A percentile compares a stretch with the other conserved stretches of the same genome.
Evolutionary conservation across 768 basidiomycete genomes (phyloP).

Genomic region (Galerina marginata): DNA sequence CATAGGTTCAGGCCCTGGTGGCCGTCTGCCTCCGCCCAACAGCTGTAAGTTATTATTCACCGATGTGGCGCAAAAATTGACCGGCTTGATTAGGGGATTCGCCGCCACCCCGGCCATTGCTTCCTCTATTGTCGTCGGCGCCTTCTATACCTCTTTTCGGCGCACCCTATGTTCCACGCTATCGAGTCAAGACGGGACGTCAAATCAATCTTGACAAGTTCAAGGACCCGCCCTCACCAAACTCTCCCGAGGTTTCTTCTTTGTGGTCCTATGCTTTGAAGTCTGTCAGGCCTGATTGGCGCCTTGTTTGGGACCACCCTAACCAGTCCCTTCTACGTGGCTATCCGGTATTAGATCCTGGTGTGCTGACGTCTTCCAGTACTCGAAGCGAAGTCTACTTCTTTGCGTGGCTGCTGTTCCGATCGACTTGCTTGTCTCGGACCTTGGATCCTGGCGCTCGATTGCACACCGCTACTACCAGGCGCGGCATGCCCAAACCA

Average conservation of each 20-base stretch:
- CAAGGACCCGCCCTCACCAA: neutral
- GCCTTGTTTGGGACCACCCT: neutral
- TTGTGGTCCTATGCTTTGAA: neutral
- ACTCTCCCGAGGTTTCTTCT: neutral
- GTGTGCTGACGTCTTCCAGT: neutral
- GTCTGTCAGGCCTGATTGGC: neutral
- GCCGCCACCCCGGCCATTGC: no score
- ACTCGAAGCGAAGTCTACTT: neutral
- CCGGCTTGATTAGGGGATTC: no score
- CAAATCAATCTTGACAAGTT: neutral
- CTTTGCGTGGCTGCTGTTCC: neutral
- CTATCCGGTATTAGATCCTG: neutral
- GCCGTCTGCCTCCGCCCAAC: no score
- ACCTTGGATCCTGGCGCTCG: neutral
- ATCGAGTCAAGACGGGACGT: neutral
- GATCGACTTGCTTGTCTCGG: neutral
- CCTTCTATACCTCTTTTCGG: neutral
- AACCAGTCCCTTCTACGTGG: neutral
- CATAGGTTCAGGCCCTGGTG: no score
- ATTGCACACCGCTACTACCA: neutral
- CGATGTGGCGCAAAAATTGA: no score
- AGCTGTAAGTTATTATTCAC: no score
- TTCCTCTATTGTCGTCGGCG: neutral
- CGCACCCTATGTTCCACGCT: neutral
- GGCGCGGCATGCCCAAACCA: neutral